Evolutionary conservation across 208 protist species (phyloP).

Genomic region (Trypanosoma scelopori): DNA sequence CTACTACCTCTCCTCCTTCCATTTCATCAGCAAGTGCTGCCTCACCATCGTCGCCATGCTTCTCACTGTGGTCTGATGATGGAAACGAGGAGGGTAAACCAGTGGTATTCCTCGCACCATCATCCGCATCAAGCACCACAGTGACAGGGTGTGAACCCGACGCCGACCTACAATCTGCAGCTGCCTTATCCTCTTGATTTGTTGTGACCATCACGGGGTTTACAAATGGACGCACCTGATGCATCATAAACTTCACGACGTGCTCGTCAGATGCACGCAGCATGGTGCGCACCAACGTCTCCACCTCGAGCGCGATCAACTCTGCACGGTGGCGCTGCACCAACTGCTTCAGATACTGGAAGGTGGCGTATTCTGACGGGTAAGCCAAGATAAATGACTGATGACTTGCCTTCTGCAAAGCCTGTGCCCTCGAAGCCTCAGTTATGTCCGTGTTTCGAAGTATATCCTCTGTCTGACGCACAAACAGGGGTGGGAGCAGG

Average conservation of each 20-base stretch:
- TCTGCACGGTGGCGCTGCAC: conserved; percentile 30
- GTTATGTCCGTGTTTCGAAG: conserved; percentile 13
- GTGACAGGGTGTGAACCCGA: not conserved
- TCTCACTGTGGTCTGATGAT: too few relatives aligned
- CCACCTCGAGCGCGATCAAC: conserved; percentile 41
- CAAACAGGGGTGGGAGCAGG: conserved; percentile 42
- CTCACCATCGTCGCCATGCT: too few relatives aligned
- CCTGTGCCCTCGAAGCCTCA: conserved; percentile 7
- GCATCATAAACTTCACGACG: conserved; percentile 19
- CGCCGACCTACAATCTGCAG: not conserved
- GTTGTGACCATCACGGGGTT: not conserved
- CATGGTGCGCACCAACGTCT: conserved; percentile 20
- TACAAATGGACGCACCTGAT: conserved; percentile 27
- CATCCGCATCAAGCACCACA: not conserved
- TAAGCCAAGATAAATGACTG: conserved; percentile 15
- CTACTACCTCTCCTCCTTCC: too few relatives aligned
- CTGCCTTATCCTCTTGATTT: not conserved
- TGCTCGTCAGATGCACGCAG: conserved; percentile 16
- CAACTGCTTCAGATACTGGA: conserved; percentile 26
- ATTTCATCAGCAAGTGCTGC: too few relatives aligned
- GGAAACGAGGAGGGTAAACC: too few relatives aligned
- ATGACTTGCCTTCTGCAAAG: conserved; percentile 13
- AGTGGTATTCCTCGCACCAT: too few relatives aligned
- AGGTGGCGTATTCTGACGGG: conserved; percentile 14
- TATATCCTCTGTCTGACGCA: conserved; percentile 42